Percentiles rank a stretch among this genome's conserved stretches.
phyloP scores from a whole-genome alignment of 257 asterid species.

The Echites panduratus region DNA sequence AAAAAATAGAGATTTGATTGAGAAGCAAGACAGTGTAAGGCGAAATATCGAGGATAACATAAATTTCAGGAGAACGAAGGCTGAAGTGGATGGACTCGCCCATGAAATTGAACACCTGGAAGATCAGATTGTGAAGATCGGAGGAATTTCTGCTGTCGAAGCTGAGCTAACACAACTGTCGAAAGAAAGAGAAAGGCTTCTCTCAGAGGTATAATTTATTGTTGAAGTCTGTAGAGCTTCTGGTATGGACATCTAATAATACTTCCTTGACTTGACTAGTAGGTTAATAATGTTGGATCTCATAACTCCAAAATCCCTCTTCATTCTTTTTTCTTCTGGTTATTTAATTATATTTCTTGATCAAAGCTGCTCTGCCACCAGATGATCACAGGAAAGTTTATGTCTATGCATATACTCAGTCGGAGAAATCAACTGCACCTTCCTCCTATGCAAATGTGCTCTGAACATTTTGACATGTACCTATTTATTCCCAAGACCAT shows the following conservation, averaged over 20 bases:
- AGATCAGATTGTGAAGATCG: conserved; percentile 49
- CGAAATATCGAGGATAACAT: conserved; percentile 79
- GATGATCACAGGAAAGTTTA: not conserved
- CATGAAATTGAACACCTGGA: conserved; percentile 75
- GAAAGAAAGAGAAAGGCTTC: conserved; percentile 75
- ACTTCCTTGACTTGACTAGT: not conserved
- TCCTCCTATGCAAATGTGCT: not conserved
- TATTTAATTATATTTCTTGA: not conserved
- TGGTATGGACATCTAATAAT: not conserved
- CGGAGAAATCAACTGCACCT: not conserved
- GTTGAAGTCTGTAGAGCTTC: not conserved
- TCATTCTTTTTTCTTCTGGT: not conserved
- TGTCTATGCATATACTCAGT: not conserved
- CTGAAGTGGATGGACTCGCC: conserved; percentile 58
- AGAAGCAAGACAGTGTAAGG: conserved; percentile 49
- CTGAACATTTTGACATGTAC: not conserved
- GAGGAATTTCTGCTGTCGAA: conserved; percentile 61
- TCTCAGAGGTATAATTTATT: conserved; percentile 62
- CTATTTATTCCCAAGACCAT: not conserved
- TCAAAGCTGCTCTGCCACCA: not conserved
- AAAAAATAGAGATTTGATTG: conserved; percentile 42
- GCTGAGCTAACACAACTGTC: conserved; percentile 55
- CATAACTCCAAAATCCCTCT: too few relatives aligned
- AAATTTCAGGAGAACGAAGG: conserved; percentile 66
- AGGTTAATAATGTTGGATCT: conserved; percentile 3